A percentile compares a stretch with the other conserved stretches of the same genome.
Conservation (phyloP, 2,329 filamentous ascomycete genomes). For the Trichophyton verrucosum region DNA sequence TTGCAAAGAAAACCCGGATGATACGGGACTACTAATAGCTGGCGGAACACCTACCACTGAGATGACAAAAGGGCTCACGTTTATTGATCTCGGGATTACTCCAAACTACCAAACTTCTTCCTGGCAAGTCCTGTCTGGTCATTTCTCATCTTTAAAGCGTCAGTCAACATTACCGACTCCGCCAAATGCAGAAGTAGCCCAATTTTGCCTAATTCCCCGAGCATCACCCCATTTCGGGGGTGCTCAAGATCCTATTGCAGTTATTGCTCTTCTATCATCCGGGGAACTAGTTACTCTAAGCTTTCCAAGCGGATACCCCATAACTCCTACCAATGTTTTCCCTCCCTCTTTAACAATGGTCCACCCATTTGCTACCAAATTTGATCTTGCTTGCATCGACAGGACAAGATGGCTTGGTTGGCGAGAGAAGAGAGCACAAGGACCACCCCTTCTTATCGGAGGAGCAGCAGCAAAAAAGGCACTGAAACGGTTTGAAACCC, state of each 20-base stretch:
- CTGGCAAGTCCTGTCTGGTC: slow-evolving; percentile 68
- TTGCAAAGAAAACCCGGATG: slow-evolving; percentile 83
- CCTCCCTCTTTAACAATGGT: slow-evolving; percentile 79
- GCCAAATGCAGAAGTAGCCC: slow-evolving; percentile 59
- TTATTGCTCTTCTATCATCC: slow-evolving; percentile 66
- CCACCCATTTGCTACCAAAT: slow-evolving; percentile 71
- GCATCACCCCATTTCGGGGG: slow-evolving; percentile 74
- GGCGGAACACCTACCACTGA: slow-evolving; percentile 61
- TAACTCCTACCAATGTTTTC: slow-evolving; percentile 83
- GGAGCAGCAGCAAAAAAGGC: slow-evolving; percentile 60
- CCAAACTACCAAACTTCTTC: slow-evolving; percentile 84
- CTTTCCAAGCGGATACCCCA: slow-evolving; percentile 83
- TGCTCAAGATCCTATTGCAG: slow-evolving; percentile 78
- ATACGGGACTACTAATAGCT: slow-evolving; percentile 76
- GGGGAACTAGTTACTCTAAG: slow-evolving; percentile 82
- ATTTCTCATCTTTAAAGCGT: slow-evolving; percentile 65
- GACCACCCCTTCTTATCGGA: slow-evolving; percentile 65
- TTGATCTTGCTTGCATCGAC: slow-evolving; percentile 60
- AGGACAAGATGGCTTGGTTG: slow-evolving; percentile 79
- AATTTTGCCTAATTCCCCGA: slow-evolving; percentile 75
- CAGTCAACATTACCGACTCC: slow-evolving; percentile 63
- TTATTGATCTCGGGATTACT: slow-evolving; percentile 78
- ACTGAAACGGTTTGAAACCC: slow-evolving; percentile 63
- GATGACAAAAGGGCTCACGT: slow-evolving; percentile 64
- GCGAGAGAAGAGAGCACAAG: slow-evolving; percentile 68